phyloP scores from a whole-genome alignment of 176 grass and related monocot genomes.

The Chloris gayana region DNA sequence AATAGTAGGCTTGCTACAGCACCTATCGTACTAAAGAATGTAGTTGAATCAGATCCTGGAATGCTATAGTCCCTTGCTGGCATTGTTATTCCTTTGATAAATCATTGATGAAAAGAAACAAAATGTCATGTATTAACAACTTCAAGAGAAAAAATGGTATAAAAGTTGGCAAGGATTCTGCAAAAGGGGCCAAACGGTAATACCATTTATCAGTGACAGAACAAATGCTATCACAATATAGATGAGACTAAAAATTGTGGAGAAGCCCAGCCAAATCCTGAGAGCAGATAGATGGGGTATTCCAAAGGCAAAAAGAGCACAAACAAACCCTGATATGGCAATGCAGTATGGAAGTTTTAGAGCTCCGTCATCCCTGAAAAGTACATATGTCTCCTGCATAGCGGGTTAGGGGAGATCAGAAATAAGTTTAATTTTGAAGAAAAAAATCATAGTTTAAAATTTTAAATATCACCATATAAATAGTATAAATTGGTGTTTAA shows the following conservation, averaged over 20 bases:
- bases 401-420: constrained; percentile 29
- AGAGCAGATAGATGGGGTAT: constrained; percentile 92
- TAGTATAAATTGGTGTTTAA: too few relatives aligned
- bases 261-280: constrained; percentile 90
- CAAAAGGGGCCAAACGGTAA: constrained; percentile 8
- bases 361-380: constrained; percentile 66
- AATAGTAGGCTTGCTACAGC: constrained; percentile 77
- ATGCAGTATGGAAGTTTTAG: constrained; percentile 97
- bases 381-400: constrained; percentile 73
- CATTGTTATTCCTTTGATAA: constrained; percentile 50
- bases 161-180: not conserved
- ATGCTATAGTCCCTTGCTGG: constrained; percentile 75
- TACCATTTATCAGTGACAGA: constrained; percentile 80
- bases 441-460: not conserved
- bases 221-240: constrained; percentile 81
- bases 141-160: constrained; percentile 3
- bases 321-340: constrained; percentile 71
- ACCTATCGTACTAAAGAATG: constrained; percentile 77
- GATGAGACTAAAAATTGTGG: constrained; percentile 82
- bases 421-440: constrained; percentile 17
- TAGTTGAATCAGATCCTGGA: constrained; percentile 53
- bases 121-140: constrained; percentile 19
- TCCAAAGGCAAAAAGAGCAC: constrained; percentile 90
- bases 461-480: not conserved
- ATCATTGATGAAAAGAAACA: constrained; percentile 9